A percentile compares a stretch with the other conserved stretches of the same genome.
phyloP scores from a whole-genome alignment of 176 grass and related monocot species.

The Chloris gayana region DNA sequence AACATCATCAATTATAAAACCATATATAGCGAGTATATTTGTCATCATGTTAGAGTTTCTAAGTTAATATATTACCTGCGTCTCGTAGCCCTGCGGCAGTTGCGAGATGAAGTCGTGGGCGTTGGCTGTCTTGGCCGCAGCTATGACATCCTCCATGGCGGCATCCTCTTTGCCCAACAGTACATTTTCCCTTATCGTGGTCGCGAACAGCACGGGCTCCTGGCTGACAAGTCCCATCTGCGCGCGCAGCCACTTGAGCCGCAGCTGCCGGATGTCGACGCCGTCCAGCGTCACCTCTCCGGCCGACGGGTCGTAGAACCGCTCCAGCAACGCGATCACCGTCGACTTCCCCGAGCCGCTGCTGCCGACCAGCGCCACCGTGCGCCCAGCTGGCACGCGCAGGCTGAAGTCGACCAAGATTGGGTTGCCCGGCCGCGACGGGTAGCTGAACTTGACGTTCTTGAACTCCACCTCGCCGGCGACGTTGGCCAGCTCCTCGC shows the following conservation, averaged over 20 bases:
- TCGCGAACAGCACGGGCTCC: constrained; percentile 93
- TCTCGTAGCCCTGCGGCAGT: constrained; percentile 86
- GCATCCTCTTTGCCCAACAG: constrained; percentile 96
- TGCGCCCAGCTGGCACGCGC: constrained; percentile 73
- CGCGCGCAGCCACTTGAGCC: constrained; percentile 85
- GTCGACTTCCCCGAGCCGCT: constrained; percentile 94
- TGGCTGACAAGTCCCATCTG: constrained; percentile 97
- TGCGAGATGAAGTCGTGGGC: constrained; percentile 97
- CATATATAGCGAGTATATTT: too few species aligned
- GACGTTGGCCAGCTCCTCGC: constrained; percentile 62
- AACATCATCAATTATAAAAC: too few species aligned
- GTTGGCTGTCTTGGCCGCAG: constrained; percentile 76
- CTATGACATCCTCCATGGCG: constrained; percentile 67
- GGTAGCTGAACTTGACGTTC: constrained; percentile 77
- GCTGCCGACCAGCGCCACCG: constrained; percentile 76
- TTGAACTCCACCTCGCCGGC: constrained; percentile 85
- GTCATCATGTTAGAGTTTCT: rapidly evolving
- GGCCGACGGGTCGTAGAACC: constrained; percentile 82
- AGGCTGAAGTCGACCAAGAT: constrained; percentile 81
- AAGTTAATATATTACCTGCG: constrained; percentile 43
- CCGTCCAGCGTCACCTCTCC: constrained; percentile 76
- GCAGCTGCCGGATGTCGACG: constrained; percentile 69
- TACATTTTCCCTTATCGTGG: constrained; percentile 85
- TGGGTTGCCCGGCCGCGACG: constrained; percentile 72
- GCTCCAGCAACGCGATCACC: constrained; percentile 79